Conservation (phyloP, 768 basidiomycete species). For the Termitomyces sp. region DNA sequence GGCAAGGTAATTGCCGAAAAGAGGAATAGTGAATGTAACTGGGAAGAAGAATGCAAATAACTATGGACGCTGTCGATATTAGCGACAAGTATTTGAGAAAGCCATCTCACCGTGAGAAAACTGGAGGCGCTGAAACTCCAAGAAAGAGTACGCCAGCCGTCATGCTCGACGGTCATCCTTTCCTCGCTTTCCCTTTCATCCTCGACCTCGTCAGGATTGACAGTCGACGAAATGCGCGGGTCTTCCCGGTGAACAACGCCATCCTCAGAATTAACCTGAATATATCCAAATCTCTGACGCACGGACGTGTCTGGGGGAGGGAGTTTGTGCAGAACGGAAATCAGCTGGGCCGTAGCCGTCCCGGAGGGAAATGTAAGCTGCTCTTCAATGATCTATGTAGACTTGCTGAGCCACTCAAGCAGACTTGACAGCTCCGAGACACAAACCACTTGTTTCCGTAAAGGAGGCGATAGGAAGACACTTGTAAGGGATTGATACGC, state of each 20-base stretch:
- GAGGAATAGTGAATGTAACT: slow-evolving; percentile 77
- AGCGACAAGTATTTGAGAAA: not conserved
- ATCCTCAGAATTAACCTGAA: slow-evolving; percentile 31
- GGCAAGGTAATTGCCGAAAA: slow-evolving; percentile 82
- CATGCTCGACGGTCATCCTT: slow-evolving; percentile 47
- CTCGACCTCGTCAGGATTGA: slow-evolving; percentile 24
- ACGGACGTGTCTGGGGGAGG: slow-evolving; percentile 59
- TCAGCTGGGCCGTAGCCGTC: slow-evolving; percentile 92
- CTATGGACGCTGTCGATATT: slow-evolving; percentile 31
- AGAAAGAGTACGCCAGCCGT: slow-evolving; percentile 73
- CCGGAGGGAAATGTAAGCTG: slow-evolving; percentile 93
- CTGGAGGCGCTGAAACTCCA: slow-evolving; percentile 80
- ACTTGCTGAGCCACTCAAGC: slow-evolving; percentile 1
- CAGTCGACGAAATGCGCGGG: slow-evolving; percentile 5
- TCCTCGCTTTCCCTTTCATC: slow-evolving; percentile 28
- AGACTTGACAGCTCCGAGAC: not conserved
- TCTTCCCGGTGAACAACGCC: slow-evolving; percentile 16
- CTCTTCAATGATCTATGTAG: slow-evolving; percentile 80
- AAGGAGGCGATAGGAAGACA: slow-evolving; percentile 93
- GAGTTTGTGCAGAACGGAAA: slow-evolving; percentile 80
- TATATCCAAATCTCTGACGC: slow-evolving; percentile 56
- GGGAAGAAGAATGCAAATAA: slow-evolving; percentile 88
- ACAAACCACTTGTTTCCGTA: slow-evolving; percentile 85
- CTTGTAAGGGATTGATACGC: slow-evolving; percentile 27
- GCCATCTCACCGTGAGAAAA: slow-evolving; percentile 61